Conservation (phyloP, 164 flowering plant genomes). For the Magnolia sinica region DNA sequence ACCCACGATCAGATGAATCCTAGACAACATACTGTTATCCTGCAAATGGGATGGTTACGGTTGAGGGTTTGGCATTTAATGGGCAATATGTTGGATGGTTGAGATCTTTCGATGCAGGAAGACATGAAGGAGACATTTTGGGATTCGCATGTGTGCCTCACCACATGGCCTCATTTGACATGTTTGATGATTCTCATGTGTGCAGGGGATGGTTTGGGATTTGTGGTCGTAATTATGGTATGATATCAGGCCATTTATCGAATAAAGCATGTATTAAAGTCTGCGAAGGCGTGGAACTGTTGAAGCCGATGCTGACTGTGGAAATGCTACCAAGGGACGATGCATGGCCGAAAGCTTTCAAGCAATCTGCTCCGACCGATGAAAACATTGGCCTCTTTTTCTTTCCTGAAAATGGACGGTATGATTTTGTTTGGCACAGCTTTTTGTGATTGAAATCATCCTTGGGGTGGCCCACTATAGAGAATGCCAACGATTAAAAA, state of each 20-base stretch:
- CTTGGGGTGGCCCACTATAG: too few relatives aligned
- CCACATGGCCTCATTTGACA: too few relatives aligned
- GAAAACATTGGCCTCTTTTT: conserved; percentile 53
- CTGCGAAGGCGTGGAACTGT: conserved; percentile 27
- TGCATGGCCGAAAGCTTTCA: conserved; percentile 52
- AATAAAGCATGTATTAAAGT: conserved; percentile 41
- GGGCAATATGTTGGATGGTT: too few relatives aligned
- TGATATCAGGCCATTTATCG: conserved; percentile 44
- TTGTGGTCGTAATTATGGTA: conserved; percentile 9
- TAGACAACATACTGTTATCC: too few relatives aligned
- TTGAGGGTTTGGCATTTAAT: too few relatives aligned
- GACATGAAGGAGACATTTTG: background rate
- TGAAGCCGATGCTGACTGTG: conserved; percentile 26
- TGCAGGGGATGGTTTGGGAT: conserved; percentile 44
- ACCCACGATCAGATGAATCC: too few relatives aligned
- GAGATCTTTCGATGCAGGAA: too few relatives aligned
- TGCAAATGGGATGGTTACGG: too few relatives aligned
- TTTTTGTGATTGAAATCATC: too few relatives aligned
- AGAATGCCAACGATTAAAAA: too few relatives aligned
- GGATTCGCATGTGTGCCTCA: background rate
- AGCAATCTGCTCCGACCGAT: conserved; percentile 32
- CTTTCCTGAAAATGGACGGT: conserved; percentile 48
- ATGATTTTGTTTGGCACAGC: background rate
- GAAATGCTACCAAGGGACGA: conserved; percentile 28
- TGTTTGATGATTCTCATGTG: background rate